Evolutionary conservation across 495 filamentous ascomycete species (phyloP), one percentile per base, ranked within the genome.

Genomic region (Immersiella caudata): DNA sequence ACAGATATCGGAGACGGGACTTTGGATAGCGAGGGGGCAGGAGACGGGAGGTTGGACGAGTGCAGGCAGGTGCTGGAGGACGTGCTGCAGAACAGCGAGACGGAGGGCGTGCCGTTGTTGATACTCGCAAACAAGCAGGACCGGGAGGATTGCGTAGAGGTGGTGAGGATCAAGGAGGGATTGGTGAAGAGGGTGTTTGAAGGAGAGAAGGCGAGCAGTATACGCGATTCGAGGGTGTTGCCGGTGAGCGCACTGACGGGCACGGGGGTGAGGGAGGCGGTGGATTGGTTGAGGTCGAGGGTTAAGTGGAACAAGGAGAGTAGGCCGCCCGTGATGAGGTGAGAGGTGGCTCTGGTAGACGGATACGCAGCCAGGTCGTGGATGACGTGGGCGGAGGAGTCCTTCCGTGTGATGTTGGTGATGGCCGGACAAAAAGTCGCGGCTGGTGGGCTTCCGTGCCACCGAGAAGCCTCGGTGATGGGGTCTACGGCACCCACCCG

Each of bases 121-220:
- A 92, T 99, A 55, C 79, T 99, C 68, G 95, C 95, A 50, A 99
- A 99, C 75, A 99, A 99, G 77, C 95, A 99, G 78, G 95, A 99
- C 77, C 83, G 94, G 2, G 95, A 99, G 75, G 96, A 98, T 76
- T 97, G 94, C 71, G 91, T 98, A 55, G 96, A 99, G 82, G 96
- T 97, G 2, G 93, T 97, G 35, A 83, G 93, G 65, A 95, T 98
- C 74, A 99, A 99, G 82, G 95, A 99, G 77, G 94, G 95, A 0
- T 82, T 99, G 21, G 93, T 97, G 54, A 88, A 94, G 75, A 91
- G 90, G 78, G 93, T 97, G 9, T 95, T 98, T 78, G 93, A 98
- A 80, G 94, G 96, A 2, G 93, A 95, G 73, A 91, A 93, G 74
- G 93, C 93, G 0, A 86, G 84, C 9, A 90, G 89, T 62, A 90